Conservation (phyloP, 179 eudicot species). For the Vitellaria paradoxa region DNA sequence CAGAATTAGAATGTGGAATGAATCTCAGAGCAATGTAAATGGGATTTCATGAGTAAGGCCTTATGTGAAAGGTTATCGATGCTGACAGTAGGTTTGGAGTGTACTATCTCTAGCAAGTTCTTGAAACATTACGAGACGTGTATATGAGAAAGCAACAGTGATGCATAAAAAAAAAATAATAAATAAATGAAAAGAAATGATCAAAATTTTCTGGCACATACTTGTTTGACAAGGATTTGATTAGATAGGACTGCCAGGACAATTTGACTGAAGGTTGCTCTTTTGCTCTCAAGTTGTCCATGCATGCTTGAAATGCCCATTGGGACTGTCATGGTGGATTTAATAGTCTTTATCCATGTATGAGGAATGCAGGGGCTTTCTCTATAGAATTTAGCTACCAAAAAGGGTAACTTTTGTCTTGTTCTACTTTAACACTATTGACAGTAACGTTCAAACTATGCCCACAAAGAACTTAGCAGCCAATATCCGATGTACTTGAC, state of each 20-base stretch:
- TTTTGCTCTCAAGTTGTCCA: constrained; percentile 1
- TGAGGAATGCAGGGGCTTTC: not conserved
- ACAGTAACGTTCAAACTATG: constrained; percentile 18
- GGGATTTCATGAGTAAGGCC: not conserved
- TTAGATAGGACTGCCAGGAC: constrained; percentile 1
- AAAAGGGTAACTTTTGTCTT: not conserved
- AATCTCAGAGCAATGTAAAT: constrained; percentile 13
- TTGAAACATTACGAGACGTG: constrained; percentile 1
- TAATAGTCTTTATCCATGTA: not conserved
- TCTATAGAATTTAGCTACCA: not conserved
- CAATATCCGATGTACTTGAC: constrained; percentile 16
- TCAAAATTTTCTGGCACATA: constrained; percentile 4
- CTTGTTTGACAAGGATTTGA: constrained; percentile 6
- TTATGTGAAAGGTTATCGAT: not conserved
- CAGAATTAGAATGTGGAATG: not conserved
- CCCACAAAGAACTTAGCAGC: constrained; percentile 15
- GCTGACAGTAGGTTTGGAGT: not conserved
- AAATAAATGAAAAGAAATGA: not conserved
- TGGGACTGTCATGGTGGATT: constrained; percentile 1
- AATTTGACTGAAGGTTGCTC: not conserved
- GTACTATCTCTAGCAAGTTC: constrained; percentile 2
- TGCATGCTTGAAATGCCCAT: not conserved
- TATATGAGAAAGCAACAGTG: constrained; percentile 2
- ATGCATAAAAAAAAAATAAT: not conserved
- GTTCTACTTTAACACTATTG: constrained; percentile 11